Conservation (phyloP, 352 stramenopile species). For the Halophytophthora polymorphica region DNA sequence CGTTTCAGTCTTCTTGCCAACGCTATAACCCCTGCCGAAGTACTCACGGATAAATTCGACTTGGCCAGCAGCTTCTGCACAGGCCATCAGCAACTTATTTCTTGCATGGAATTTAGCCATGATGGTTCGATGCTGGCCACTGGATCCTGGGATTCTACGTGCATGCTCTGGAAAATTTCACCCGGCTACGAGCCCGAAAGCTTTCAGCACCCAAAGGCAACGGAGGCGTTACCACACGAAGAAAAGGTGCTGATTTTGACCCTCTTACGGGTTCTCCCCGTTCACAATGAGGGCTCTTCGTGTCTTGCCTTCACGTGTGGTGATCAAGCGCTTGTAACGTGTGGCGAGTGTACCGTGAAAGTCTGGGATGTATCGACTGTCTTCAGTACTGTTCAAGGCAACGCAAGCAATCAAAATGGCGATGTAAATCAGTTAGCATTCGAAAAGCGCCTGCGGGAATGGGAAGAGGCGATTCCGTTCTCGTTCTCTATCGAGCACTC, state of each 20-base stretch:
- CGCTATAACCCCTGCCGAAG: slow-evolving; percentile 2
- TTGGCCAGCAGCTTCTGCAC: slow-evolving; percentile 18
- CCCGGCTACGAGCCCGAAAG: neutral
- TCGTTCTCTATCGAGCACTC: slow-evolving; percentile 33
- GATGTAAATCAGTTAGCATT: neutral
- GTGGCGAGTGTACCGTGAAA: slow-evolving; percentile 41
- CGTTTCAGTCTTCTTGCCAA: slow-evolving; percentile 10
- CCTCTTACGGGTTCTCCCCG: slow-evolving; percentile 37
- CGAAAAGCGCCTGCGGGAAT: slow-evolving; percentile 18
- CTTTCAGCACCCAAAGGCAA: neutral
- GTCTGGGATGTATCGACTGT: slow-evolving; percentile 34
- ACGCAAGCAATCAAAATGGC: neutral
- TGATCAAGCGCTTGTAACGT: slow-evolving; percentile 38
- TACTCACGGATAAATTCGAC: slow-evolving; percentile 1
- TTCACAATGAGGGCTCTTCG: slow-evolving; percentile 33
- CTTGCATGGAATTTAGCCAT: slow-evolving; percentile 42
- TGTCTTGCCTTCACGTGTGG: slow-evolving; percentile 34
- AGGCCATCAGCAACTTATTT: slow-evolving; percentile 55
- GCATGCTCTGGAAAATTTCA: slow-evolving; percentile 46
- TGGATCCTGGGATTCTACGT: slow-evolving; percentile 58
- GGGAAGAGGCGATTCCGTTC: slow-evolving; percentile 35
- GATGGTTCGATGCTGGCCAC: slow-evolving; percentile 34
- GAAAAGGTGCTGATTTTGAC: slow-evolving; percentile 6
- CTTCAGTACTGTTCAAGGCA: neutral
- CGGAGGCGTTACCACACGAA: neutral